phyloP scores from a whole-genome alignment of 163 green algal species.

The Scenedesmus sp. region DNA sequence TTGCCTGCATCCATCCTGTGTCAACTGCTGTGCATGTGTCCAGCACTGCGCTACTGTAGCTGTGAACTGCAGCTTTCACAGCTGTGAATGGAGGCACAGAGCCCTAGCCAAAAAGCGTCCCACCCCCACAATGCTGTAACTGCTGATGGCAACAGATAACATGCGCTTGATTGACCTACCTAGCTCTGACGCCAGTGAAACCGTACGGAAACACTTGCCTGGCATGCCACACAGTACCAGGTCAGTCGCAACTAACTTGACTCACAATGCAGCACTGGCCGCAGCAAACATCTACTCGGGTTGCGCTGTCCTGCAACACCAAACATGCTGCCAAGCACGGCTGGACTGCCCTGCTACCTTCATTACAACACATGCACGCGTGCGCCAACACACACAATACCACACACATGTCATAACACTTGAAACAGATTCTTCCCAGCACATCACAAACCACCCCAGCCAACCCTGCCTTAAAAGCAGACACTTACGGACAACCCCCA shows the following conservation, averaged over 20 bases:
- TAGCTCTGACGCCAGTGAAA: neutral
- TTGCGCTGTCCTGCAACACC: neutral
- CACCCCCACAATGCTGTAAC: neutral
- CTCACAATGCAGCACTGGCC: neutral
- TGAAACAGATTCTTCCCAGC: neutral
- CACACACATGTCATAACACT: neutral
- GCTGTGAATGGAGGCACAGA: neutral
- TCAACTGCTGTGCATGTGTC: neutral
- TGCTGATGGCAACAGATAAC: neutral
- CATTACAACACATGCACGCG: neutral
- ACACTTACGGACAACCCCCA: too few relatives aligned
- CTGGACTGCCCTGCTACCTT: neutral
- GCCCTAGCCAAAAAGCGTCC: neutral
- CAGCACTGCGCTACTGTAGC: neutral
- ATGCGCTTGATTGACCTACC: neutral
- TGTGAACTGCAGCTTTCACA: neutral
- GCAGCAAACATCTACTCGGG: neutral
- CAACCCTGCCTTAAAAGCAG: too few relatives aligned
- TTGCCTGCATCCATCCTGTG: neutral
- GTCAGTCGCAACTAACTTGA: neutral
- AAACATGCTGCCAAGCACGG: neutral
- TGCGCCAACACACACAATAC: too few relatives aligned
- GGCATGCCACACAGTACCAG: neutral
- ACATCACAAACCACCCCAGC: neutral
- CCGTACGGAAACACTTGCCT: neutral